phyloP scores from a whole-genome alignment of 73 alveolate genomes.

The Tetrahymena elliotti region DNA sequence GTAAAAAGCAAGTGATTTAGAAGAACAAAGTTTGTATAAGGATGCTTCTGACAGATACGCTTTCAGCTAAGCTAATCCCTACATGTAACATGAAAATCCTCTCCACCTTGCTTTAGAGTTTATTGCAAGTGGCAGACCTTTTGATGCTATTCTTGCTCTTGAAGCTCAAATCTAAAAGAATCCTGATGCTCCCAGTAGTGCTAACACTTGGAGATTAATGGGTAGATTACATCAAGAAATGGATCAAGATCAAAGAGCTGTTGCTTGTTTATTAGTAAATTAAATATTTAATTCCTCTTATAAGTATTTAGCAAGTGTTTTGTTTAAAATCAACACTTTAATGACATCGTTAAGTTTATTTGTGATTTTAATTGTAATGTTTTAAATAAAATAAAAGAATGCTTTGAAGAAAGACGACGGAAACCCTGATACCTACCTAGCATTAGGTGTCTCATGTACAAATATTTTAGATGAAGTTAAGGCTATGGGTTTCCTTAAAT shows the following conservation, averaged over 20 bases:
- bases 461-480: slow-evolving; percentile 63
- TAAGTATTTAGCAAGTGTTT: too few species aligned
- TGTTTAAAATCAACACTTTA: too few species aligned
- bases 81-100: not conserved
- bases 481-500: slow-evolving; percentile 50
- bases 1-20: not conserved
- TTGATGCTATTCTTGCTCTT: slow-evolving; percentile 37
- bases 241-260: slow-evolving; percentile 43
- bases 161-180: slow-evolving; percentile 41
- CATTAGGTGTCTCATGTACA: slow-evolving; percentile 77
- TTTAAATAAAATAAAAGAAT: slow-evolving; percentile 24
- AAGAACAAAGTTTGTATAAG: not conserved
- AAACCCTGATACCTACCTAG: slow-evolving; percentile 65
- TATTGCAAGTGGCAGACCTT: slow-evolving; percentile 8
- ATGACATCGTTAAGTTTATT: too few species aligned
- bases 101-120: slow-evolving; percentile 18
- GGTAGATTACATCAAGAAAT: slow-evolving; percentile 43
- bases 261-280: not conserved
- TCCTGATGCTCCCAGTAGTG: slow-evolving; percentile 2
- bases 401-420: slow-evolving; percentile 59
- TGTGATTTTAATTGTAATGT: too few species aligned
- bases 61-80: not conserved
- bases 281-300: too few species aligned
- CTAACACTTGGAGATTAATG: slow-evolving; percentile 33
- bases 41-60: not conserved